Conservation (phyloP, 306 rosid species). For the Rosa rugosa region DNA sequence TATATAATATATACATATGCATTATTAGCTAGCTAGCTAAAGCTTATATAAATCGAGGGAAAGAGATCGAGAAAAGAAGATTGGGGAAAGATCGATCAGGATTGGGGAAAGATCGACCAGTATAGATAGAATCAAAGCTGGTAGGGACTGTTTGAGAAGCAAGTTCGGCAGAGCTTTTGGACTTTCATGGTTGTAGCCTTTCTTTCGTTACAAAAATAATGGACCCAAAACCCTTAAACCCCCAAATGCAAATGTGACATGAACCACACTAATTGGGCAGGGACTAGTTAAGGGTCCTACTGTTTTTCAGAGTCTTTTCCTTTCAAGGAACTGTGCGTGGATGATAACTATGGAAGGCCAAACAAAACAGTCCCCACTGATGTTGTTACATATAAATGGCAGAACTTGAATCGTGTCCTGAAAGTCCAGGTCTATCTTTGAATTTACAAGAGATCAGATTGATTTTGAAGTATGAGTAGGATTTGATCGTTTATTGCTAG, state of each 20-base stretch:
- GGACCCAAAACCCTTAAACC: constrained; percentile 21
- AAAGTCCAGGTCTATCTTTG: neutral
- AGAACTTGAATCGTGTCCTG: neutral
- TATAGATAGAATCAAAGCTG: constrained; percentile 19
- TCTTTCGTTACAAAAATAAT: constrained; percentile 21
- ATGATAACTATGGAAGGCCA: constrained; percentile 20
- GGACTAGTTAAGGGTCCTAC: constrained; percentile 1
- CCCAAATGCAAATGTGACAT: constrained; percentile 19
- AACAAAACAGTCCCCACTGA: constrained; percentile 20
- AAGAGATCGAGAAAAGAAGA: constrained; percentile 1
- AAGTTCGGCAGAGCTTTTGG: constrained; percentile 18
- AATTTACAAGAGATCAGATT: neutral
- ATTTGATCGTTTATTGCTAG: constrained; percentile 9
- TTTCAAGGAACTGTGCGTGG: constrained; percentile 14
- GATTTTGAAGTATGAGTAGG: neutral
- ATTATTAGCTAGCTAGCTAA: neutral
- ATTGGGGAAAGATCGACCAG: neutral
- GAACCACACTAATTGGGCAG: constrained; percentile 30
- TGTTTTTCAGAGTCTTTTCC: constrained; percentile 19
- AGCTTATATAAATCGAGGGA: constrained; percentile 1
- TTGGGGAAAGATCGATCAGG: neutral
- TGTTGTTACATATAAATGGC: neutral
- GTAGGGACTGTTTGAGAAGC: constrained; percentile 27
- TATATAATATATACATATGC: neutral
- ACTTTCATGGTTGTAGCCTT: constrained; percentile 10